Evolutionary conservation across 495 filamentous ascomycete species (phyloP), one percentile per base, ranked within the genome.

Genomic region (Rhizodiscina lignyota): DNA sequence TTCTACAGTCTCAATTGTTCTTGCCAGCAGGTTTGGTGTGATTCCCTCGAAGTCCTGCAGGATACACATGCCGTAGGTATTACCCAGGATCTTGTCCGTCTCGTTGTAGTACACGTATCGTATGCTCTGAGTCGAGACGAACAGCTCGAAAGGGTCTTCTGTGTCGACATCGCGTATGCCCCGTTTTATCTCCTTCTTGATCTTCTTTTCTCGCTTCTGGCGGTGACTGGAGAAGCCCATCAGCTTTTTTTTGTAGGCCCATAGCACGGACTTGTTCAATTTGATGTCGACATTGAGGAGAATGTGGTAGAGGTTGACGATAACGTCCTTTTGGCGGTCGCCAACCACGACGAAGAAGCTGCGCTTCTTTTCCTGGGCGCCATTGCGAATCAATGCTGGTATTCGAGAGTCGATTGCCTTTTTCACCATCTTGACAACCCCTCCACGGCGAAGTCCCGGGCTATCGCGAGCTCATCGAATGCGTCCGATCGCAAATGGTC

Each of bases 91-190:
- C 64, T 93, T 94, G 41, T 99, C 91, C n/a, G 91, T 96, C 59
- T 99, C 91, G 60, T 99, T 99, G 65, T 99, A 99, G 67, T 93
- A 99, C 26, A 87, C 82, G 71, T 96, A 99, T 45, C 91, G 82
- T 47, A 99, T 93, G 52, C 94, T 84, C 57, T 94, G 80, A 37
- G 94, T 72, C 15, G 83, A 85, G 52, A 99, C 78, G 61, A 99
- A 99, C 41, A 96, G 68, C 63, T 99, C 91, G 61, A 99, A 99
- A 1, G 91, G 81, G 49, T 96, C 91, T 49, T 94, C 85, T 30
- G 77, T 72, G 55, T 99, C 94, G n/a, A 80, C 71, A 54, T 99
- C 91, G 42, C 89, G 68, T 37, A 85, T 85, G 15, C 91, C 91
- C 41, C 84, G 73, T 62, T 92, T 96, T 61, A 99, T 84, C 50